Base-by-base conservation (phyloP, 805 yeast species). In the Suhomyces xylopsoci region DNA sequence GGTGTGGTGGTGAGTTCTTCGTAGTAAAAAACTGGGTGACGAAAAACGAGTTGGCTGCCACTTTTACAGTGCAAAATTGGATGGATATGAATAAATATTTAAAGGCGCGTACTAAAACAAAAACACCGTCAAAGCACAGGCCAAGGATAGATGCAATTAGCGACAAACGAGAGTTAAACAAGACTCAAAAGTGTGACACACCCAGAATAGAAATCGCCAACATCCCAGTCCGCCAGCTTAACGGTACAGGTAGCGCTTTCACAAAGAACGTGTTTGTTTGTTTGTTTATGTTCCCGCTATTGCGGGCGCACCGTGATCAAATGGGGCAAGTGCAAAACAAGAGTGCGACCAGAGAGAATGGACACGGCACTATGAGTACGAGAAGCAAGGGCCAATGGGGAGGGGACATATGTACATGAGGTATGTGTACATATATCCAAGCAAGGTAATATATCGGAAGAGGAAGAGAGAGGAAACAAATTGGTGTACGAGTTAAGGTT, bases 191-290 rank as follows among this genome's bases (percentile, higher is more conserved):
- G 14, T 38, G 42, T 8, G 42, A 17, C 22, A 17, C 42, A 19
- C 42, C 42, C 42, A 38, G 42, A 38, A 38, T 38, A 19, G 42
- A 38, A 38, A 38, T 19, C 22, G 24, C 42, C 22, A 38, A 17
- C 42, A 38, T 38, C 3, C 15, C 20, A 4, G 42, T 32, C 14
- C 42, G n/a, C 42, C 12, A 38, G 42, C 7, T 17, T n/a, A 38
- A 6, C 22, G 42, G 42, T 19, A 38, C 42, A 38, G 20, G 20
- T 38, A 38, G 42, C 42, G 24, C 17, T 38, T 38, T 17, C 42
- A 38, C 42, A 38, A 38, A 38, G 42, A 38, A 38, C 42, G 42
- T 38, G 42, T 38, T 38, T 38, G 42, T 38, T 38, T 38, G 42
- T 38, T 38, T 38, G 17, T 38, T 38, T 38, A 38, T 38, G 42